Base-by-base conservation (phyloP, 1,284 basidiomycete genomes). In the Trichosporon sp. region DNA sequence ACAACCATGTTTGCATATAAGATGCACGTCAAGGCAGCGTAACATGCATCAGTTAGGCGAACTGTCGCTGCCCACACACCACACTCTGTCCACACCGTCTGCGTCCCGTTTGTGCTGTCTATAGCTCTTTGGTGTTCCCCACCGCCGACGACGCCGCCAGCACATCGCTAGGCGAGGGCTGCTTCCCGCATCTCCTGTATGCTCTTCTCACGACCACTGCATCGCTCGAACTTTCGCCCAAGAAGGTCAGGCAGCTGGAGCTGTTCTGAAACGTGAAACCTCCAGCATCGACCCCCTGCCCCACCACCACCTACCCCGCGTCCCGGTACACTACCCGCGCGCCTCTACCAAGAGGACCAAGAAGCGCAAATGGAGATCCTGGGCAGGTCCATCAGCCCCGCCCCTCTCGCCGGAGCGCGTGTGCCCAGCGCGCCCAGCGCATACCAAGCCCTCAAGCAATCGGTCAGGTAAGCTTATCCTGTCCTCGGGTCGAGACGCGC, bases 241-340 rank as follows among this genome's bases (percentile, higher is more conserved):
- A 43, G 11, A 43, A 43, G 40, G 40, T 43, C 8, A 43, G 40
- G 40, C 40, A 0, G 48, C n/a, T 51, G 48, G 14, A 26, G 48
- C 48, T 21, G 48, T 5, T 51, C 48, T 51, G 48, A 51, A 51
- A 51, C 48, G 48, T 51, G 48, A 51, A 51, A 51, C 48, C n/a
- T 6, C 19, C 48, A 51, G 48, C 16, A n/a, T 14, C 48, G 16
- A 19, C 48, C 48, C 48, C 48, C 19, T 51, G n/a, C 48, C n/a
- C 48, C 48, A 21, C 48, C 48, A 19, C 48, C 48, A 19, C 6
- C 48, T 1, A 43, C 40, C 40, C 40, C 40, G 40, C 40, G 11
- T 43, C 40, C 40, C 26, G 26, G 26, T 26, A 26, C 40, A 43
- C 40, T 14, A 43, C 40, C 40, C 40, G 40, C 40, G 12, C 5